These are phyloP conservation scores for Sporothrix pseudoabietina DNA, from an alignment of 2,329 filamentous ascomycete genomes.

Conservation along the genomic window DNA sequence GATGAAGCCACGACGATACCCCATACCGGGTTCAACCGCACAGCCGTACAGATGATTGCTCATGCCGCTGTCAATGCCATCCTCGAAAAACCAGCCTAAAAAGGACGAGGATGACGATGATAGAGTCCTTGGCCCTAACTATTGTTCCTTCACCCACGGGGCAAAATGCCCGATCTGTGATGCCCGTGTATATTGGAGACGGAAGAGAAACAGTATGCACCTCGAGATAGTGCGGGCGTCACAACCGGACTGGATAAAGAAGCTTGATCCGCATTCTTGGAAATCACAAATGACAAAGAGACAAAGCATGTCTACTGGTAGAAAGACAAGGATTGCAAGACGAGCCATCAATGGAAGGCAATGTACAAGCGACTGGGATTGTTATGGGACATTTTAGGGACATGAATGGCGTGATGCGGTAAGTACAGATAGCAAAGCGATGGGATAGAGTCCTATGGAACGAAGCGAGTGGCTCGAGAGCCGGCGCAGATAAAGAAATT, in stretches of 20 bases:
- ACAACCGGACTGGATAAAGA: background rate
- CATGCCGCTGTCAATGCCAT: background rate
- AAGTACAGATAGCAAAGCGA: no score
- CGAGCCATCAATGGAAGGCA: background rate
- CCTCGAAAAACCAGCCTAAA: background rate
- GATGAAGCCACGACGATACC: background rate
- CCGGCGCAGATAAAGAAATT: no score
- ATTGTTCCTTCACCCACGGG: background rate
- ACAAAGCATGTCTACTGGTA: constrained; percentile 9
- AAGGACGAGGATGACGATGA: background rate
- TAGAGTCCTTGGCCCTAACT: background rate
- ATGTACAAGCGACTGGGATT: background rate
- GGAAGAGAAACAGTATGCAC: background rate
- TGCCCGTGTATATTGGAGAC: background rate
- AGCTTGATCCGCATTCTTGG: constrained; percentile 11
- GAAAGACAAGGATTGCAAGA: background rate
- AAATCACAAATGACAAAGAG: background rate
- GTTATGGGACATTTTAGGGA: no score
- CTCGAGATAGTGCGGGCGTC: background rate
- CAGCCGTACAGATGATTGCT: background rate
- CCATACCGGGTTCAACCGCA: background rate
- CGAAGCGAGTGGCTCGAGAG: no score
- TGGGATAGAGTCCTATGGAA: no score
- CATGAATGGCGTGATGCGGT: no score
- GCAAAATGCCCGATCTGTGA: background rate